A percentile compares a stretch with the other conserved stretches of the same genome.
phyloP scores from a whole-genome alignment of 768 basidiomycete genomes.

The Leccinum aurantiacum region DNA sequence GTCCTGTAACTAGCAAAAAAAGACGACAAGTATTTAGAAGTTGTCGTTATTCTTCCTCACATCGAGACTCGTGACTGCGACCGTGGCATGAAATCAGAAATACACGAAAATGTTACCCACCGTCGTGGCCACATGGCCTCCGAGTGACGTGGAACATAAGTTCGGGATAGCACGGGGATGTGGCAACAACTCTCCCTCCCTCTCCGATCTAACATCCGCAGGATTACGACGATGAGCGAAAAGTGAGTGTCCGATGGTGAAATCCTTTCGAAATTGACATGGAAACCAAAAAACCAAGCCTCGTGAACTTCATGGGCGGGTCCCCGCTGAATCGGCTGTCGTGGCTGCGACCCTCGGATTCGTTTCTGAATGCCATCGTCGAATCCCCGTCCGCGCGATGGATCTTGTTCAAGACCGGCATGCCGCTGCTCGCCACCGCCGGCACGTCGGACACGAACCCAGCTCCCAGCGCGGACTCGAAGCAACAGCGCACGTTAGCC shows the following conservation, averaged over 20 bases:
- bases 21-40: no score
- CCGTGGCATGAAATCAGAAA: neutral
- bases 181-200: constrained; percentile 2
- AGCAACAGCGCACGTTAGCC: constrained; percentile 39
- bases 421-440: constrained; percentile 56
- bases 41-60: no score
- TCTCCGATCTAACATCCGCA: constrained; percentile 2
- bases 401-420: constrained; percentile 73
- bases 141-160: constrained; percentile 1
- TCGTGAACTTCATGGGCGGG: constrained; percentile 52
- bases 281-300: constrained; percentile 29
- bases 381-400: constrained; percentile 63
- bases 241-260: constrained; percentile 23
- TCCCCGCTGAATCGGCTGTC: constrained; percentile 80
- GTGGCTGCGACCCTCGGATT: constrained; percentile 73
- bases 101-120: neutral
- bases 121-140: constrained; percentile 8
- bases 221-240: constrained; percentile 29
- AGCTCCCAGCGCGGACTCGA: neutral
- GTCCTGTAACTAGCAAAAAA: no score
- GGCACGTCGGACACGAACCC: constrained; percentile 23
- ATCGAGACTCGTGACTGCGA: neutral
- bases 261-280: neutral
- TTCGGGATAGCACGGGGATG: neutral
- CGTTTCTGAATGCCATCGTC: constrained; percentile 74